Evolutionary conservation across 805 yeast species (phyloP), one percentile per base, ranked within the genome.

Genomic region (Kurtzmaniella cleridarum): DNA sequence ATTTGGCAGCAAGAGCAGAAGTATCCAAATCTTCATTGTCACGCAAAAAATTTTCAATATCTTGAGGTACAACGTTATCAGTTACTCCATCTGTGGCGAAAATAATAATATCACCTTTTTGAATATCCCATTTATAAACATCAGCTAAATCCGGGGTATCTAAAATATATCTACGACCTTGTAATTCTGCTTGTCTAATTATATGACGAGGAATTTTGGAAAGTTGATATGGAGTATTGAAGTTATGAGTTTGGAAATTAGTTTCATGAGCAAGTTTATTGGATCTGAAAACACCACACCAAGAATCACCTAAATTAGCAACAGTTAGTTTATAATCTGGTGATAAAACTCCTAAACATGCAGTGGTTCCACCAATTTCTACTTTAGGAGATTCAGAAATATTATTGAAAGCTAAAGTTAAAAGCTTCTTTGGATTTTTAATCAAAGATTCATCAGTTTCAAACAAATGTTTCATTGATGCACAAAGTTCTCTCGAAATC

Each of bases 31-130:
- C 61, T 49, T 75, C 57, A 37, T 62, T 64, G 49, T 86, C 90
- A 33, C 71, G 73, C 41, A 90, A 70, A 46, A 75, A 84, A 13
- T 76, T 54, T 53, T 79, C 87, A 37, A 87, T 79, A 52, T 88
- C 96, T 33, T 77, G 76, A 1, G 81, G 69, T 12, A 76, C 71
- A 29, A 91, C 76, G 57, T 91, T 91, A 59, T 91, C 98, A 23
- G 86, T 80, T 35, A 91, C 83, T 24, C 98, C 98, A 62, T 91
- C 98, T 0, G 97, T 88, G 30, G 95, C 95, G 54, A 91, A 81
- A 37, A 93, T 57, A 3, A 91, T 75, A 14, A 93, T 64, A 57
- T 91, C 98, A 36, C 81, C 78, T 38, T 75, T 75, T 51, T 79
- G 55, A 31, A 91, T 65, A 46, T 84, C 74, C 69, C 84, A 83